These are phyloP conservation scores for Anthostomella pinea DNA, from an alignment of 2,329 filamentous ascomycete species.

Conservation along the genomic window DNA sequence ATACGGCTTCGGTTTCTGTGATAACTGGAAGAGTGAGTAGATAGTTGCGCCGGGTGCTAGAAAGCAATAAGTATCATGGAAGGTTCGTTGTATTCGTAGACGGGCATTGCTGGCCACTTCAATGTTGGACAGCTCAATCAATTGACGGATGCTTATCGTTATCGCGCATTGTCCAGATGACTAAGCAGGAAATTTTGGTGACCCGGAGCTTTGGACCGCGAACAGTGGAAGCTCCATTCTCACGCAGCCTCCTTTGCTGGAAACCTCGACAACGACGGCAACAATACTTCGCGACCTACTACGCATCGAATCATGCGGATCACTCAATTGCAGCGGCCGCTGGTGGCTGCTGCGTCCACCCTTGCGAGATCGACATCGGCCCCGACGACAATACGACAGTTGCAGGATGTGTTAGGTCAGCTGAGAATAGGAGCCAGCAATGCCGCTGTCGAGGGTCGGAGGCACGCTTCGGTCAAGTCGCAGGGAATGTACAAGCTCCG, in stretches of 20 bases:
- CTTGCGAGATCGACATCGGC: conserved; percentile 19
- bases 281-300: conserved; percentile 11
- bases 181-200: conserved; percentile 38
- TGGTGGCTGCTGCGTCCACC: conserved; percentile 36
- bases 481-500: conserved; percentile 67
- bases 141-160: conserved; percentile 23
- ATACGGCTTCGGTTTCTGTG: too few species aligned
- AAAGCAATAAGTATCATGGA: too few species aligned
- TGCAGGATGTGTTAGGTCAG: conserved; percentile 32
- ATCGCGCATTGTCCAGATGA: conserved; percentile 25
- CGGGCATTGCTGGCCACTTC: conserved; percentile 26
- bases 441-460: conserved; percentile 46
- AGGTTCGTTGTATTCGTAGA: too few species aligned
- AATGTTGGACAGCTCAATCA: conserved; percentile 6
- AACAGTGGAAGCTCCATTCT: conserved; percentile 4
- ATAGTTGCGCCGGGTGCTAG: too few species aligned
- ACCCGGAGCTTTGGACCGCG: conserved; percentile 10
- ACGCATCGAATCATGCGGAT: conserved; percentile 37
- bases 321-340: conserved; percentile 42
- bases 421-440: conserved; percentile 32
- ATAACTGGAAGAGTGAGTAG: too few species aligned
- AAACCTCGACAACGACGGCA: conserved; percentile 8
- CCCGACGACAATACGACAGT: conserved; percentile 31
- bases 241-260: neutral
- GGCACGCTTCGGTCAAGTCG: conserved; percentile 59